These are phyloP conservation scores for Niveomyces coronatus DNA, from an alignment of 2,329 filamentous ascomycete genomes.

Conservation along the genomic window DNA sequence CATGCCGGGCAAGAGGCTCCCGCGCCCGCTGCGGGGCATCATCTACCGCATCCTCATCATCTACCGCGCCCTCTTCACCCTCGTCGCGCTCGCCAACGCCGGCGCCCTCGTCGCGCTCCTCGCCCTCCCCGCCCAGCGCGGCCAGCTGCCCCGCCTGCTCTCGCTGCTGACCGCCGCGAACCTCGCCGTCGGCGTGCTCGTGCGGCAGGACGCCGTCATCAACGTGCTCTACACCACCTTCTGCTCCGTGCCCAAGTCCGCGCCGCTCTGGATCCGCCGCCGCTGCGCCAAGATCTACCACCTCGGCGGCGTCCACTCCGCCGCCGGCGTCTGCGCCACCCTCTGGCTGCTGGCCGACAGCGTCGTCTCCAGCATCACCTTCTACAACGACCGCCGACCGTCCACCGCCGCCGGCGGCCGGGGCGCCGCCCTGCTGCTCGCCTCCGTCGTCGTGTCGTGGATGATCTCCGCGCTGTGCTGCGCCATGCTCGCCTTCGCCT, in stretches of 20 bases:
- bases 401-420: slow-evolving; percentile 17
- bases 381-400: too few species aligned
- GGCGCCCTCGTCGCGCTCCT: slow-evolving; percentile 35
- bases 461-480: slow-evolving; percentile 47
- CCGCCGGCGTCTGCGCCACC: slow-evolving; percentile 37
- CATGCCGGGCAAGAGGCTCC: slow-evolving; percentile 30
- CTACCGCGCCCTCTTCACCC: slow-evolving; percentile 46
- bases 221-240: slow-evolving; percentile 38
- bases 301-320: slow-evolving; percentile 41
- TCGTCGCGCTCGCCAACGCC: slow-evolving; percentile 41
- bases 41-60: slow-evolving; percentile 38
- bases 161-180: slow-evolving; percentile 36
- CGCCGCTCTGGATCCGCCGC: slow-evolving; percentile 38
- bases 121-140: slow-evolving; percentile 22
- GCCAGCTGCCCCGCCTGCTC: too few species aligned
- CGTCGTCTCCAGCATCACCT: slow-evolving; percentile 26
- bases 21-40: slow-evolving; percentile 28
- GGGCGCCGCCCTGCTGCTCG: slow-evolving; percentile 30
- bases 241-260: slow-evolving; percentile 34
- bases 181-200: slow-evolving; percentile 37
- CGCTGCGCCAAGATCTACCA: slow-evolving; percentile 41
- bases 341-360: slow-evolving; percentile 38
- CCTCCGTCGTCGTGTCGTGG: slow-evolving; percentile 40
- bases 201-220: slow-evolving; percentile 43
- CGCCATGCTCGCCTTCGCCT: slow-evolving; percentile 50